Evolutionary conservation across 2,329 filamentous ascomycete genomes (phyloP).

Genomic region (Herpotrichia juniperi): DNA sequence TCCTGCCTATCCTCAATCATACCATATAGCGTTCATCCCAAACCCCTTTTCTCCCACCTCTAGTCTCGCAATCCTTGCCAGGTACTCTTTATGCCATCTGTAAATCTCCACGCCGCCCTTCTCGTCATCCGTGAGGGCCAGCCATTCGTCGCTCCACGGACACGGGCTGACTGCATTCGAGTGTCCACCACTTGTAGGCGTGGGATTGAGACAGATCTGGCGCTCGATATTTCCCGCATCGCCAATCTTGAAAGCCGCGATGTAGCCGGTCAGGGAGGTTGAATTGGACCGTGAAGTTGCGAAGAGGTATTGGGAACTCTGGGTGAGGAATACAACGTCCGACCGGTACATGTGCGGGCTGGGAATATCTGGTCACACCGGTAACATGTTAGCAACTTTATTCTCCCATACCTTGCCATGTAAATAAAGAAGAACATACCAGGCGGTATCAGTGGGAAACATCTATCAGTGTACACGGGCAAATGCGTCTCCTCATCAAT

Average conservation of each 20-base stretch:
- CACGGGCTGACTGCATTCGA: constrained; percentile 87
- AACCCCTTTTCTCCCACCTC: constrained; percentile 87
- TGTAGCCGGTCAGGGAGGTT: constrained; percentile 78
- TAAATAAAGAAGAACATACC: constrained; percentile 55
- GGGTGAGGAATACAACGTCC: constrained; percentile 78
- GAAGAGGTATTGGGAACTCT: constrained; percentile 77
- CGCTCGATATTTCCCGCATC: constrained; percentile 73
- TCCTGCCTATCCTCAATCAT: constrained; percentile 62
- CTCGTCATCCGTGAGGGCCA: constrained; percentile 89
- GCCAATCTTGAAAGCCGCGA: constrained; percentile 77
- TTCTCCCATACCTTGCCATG: background rate
- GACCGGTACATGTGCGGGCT: constrained; percentile 75
- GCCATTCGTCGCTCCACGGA: constrained; percentile 84
- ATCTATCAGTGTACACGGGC: constrained; percentile 78
- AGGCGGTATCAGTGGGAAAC: constrained; percentile 80
- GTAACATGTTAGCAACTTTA: background rate
- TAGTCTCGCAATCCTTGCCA: constrained; percentile 76
- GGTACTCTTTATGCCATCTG: constrained; percentile 80
- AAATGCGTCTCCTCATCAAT: constrained; percentile 75
- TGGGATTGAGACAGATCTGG: constrained; percentile 82
- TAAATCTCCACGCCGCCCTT: constrained; percentile 88
- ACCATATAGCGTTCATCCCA: constrained; percentile 97
- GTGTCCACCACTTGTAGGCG: constrained; percentile 85
- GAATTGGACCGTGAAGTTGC: constrained; percentile 82
- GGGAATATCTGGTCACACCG: constrained; percentile 40